A percentile compares a stretch with the other conserved stretches of the same genome.
Conservation (phyloP, 495 filamentous ascomycete genomes). For the Neurospora africana region DNA sequence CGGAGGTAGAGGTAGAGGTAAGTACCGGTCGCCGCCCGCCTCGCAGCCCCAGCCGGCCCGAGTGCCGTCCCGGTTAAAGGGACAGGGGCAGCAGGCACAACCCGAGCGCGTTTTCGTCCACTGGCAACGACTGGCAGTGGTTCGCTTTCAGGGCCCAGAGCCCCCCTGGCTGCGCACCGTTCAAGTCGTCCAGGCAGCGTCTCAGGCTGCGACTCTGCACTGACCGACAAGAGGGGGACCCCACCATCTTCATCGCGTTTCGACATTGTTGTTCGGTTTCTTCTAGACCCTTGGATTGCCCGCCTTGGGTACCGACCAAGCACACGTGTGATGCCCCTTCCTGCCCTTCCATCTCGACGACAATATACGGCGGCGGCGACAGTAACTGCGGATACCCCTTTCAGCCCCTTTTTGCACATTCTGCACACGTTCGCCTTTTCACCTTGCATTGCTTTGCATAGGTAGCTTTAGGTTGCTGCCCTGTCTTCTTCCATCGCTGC, state of each 20-base stretch:
- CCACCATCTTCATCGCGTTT: not conserved
- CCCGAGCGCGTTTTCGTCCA: not conserved
- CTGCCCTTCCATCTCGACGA: not conserved
- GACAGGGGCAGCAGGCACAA: not conserved
- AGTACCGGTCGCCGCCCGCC: not conserved
- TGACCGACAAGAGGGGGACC: not conserved
- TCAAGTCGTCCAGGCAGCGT: not conserved
- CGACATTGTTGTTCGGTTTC: slow-evolving; percentile 4
- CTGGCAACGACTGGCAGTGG: not conserved
- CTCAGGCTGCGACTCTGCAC: not conserved
- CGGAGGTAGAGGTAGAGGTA: not conserved
- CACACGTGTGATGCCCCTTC: not conserved
- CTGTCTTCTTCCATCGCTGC: not conserved
- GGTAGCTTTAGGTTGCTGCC: not conserved
- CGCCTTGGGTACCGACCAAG: slow-evolving; percentile 2
- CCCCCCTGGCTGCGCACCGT: not conserved
- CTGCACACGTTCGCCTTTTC: not conserved
- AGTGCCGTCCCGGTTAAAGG: not conserved
- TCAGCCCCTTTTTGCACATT: not conserved
- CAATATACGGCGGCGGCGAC: not conserved
- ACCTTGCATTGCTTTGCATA: not conserved
- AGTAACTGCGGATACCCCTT: not conserved
- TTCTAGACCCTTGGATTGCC: slow-evolving; percentile 3
- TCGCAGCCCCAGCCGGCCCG: not conserved
- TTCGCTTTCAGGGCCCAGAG: not conserved